Percentiles rank a stretch among this genome's conserved stretches.
phyloP scores from a whole-genome alignment of 1,139 yeast genomes.

The Meyerozyma carpophila region DNA sequence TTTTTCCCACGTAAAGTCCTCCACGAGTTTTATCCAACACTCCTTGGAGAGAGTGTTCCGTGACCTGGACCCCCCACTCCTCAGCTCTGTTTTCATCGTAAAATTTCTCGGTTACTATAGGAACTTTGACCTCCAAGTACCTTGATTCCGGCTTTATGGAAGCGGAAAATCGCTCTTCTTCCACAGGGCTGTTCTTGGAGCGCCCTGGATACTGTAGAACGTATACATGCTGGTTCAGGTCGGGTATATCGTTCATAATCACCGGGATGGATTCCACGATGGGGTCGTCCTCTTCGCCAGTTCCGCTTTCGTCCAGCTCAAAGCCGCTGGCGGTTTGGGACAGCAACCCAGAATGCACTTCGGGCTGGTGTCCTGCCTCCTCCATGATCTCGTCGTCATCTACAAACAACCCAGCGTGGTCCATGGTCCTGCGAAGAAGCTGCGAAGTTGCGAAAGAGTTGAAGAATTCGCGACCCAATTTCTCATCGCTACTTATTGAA shows the following conservation, averaged over 20 bases:
- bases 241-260: conserved; percentile 21
- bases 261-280: conserved; percentile 74
- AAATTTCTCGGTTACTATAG: conserved; percentile 58
- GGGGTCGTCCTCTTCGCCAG: conserved; percentile 57
- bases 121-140: conserved; percentile 63
- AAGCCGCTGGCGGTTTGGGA: not conserved
- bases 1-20: conserved; percentile 35
- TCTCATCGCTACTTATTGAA: not conserved
- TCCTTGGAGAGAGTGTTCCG: conserved; percentile 63
- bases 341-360: not conserved
- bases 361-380: not conserved
- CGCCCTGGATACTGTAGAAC: conserved; percentile 71
- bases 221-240: conserved; percentile 26
- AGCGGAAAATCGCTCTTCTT: conserved; percentile 39
- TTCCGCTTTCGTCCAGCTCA: conserved; percentile 10
- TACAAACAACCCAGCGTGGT: not conserved
- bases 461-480: not conserved
- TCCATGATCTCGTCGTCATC: conserved; percentile 1
- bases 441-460: not conserved
- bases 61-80: conserved; percentile 56
- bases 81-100: conserved; percentile 61
- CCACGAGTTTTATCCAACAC: conserved; percentile 55
- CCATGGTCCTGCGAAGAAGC: not conserved
- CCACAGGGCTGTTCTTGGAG: conserved; percentile 43
- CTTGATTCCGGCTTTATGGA: conserved; percentile 57